phyloP scores from a whole-genome alignment of 2,329 filamentous ascomycete species.

The Pestalotiopsis sp. region DNA sequence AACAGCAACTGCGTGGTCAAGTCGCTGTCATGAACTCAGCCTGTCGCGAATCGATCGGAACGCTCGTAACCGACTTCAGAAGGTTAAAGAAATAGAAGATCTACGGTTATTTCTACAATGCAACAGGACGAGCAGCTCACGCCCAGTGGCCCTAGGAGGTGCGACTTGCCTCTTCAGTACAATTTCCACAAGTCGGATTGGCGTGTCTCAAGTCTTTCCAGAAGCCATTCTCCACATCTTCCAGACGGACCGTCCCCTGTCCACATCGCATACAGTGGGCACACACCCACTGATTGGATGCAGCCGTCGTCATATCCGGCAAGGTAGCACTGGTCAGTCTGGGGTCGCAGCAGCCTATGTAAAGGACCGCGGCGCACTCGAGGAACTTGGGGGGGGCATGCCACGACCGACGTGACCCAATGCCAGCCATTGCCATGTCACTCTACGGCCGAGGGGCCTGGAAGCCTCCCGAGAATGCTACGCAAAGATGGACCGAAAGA shows the following conservation, averaged over 20 bases:
- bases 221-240: conserved; percentile 25
- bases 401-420: not conserved
- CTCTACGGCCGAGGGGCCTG: not conserved
- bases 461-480: not conserved
- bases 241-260: conserved; percentile 16
- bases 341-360: conserved; percentile 4
- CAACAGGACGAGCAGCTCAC: conserved; percentile 15
- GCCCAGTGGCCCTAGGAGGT: conserved; percentile 13
- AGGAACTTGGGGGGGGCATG: not conserved
- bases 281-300: conserved; percentile 5
- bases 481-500: not conserved
- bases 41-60: conserved; percentile 4
- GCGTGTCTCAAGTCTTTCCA: conserved; percentile 25
- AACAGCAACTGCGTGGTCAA: conserved; percentile 11
- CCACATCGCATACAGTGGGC: conserved; percentile 7
- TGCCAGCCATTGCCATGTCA: not conserved
- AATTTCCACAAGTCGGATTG: conserved; percentile 22
- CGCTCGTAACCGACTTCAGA: conserved; percentile 9
- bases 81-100: conserved; percentile 14
- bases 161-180: conserved; percentile 28
- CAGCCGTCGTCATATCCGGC: conserved; percentile 6
- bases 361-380: not conserved
- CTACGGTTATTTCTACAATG: conserved; percentile 16
- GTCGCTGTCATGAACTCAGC: not conserved
- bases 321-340: conserved; percentile 9